Evolutionary conservation across 257 asterid species (phyloP), one percentile per base, ranked within the genome.

Genomic region (Rubia yunnanensis): DNA sequence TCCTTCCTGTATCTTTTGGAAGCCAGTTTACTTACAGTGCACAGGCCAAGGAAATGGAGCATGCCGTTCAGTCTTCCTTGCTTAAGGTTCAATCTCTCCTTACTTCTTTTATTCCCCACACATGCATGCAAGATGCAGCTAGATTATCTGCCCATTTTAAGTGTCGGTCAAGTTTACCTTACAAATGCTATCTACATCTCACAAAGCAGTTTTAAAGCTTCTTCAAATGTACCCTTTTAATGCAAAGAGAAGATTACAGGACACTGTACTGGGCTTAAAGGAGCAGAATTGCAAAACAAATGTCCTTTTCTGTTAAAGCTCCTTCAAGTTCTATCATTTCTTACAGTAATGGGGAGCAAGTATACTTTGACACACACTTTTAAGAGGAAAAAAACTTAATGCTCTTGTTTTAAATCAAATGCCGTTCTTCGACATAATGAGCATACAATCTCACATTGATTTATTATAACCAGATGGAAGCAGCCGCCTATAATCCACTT

Each of bases 401-500:
- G 53, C 63, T 64, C 58, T 52, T 48, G 69, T 53, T 66, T 64
- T 31, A 53, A 59, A 44, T 67, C n/a, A 30, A 60, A 44, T 48
- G 52, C 13, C 57, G 54, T 23, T 36, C 15, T 58, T 69, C 30
- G 58, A 48, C 66, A 41, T 30, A 36, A 14, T 55, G 22, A 60
- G 68, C 48, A 50, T 50, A 52, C 55, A 18, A 60, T 74, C 39
- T 75, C 53, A 69, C 76, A 60, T 54, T 64, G 69, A 55, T 66
- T 57, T 68, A 31, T 62, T 54, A 53, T 80, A 73, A 70, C 59
- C 94, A 92, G 99, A 81, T 92, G 52, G 92, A 88, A 70, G 80
- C 79, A 73, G 84, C 76, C 44, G 85, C 83, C 71, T 92, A 92
- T 72, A 79, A 81, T 77, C 97, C 99, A 61, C 64, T 78, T 78